Percentiles rank a stretch among this genome's conserved stretches.
These are phyloP conservation scores for Plasmodium sp. DNA, from an alignment of 169 alveolate species.

Conservation along the genomic window DNA sequence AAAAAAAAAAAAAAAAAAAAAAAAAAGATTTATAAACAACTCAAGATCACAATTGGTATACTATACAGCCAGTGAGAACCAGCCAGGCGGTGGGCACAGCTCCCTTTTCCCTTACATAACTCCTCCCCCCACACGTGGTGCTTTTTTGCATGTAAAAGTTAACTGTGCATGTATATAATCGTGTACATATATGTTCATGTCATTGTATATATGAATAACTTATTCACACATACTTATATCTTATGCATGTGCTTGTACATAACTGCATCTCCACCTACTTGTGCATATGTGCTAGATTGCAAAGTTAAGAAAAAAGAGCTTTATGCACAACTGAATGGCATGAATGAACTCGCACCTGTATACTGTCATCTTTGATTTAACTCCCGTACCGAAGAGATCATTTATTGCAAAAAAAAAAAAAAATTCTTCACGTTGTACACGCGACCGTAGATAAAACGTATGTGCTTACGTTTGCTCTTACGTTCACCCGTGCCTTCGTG, in stretches of 20 bases:
- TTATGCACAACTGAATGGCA: not conserved
- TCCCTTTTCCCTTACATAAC: not conserved
- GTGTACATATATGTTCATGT: not conserved
- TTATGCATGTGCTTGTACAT: not conserved
- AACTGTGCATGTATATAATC: not conserved
- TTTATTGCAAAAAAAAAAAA: slow-evolving; percentile 1
- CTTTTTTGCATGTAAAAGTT: not conserved
- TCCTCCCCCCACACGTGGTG: not conserved
- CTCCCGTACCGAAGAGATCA: not conserved
- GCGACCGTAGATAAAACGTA: not conserved
- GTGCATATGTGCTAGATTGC: not conserved
- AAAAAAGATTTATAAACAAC: not conserved
- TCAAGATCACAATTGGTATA: not conserved
- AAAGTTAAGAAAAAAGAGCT: not conserved
- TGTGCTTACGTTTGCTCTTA: not conserved
- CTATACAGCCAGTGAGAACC: not conserved
- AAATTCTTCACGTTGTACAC: slow-evolving; percentile 1
- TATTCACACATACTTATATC: not conserved
- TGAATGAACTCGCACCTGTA: not conserved
- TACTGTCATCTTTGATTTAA: not conserved
- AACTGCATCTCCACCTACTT: not conserved
- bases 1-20: not conserved
- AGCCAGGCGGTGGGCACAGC: not conserved
- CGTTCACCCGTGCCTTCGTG: not conserved
- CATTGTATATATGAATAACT: not conserved